Conservation (phyloP, 345 rosid species). For the Dimocarpus longan region DNA sequence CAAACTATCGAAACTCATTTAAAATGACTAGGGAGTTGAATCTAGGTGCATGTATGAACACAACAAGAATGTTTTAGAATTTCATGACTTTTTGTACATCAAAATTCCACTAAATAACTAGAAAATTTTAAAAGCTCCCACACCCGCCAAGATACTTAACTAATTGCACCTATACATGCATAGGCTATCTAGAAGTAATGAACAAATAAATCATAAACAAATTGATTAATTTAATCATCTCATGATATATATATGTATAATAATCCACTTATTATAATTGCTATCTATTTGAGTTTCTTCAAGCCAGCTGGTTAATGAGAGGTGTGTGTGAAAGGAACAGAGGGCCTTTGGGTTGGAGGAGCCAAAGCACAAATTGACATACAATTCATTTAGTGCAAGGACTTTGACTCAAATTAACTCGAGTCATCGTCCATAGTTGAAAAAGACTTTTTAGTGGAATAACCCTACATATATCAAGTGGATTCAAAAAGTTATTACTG, state of each 20-base stretch:
- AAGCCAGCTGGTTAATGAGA: too few species aligned
- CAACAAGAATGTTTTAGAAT: background rate
- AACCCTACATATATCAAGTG: background rate
- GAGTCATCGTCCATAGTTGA: background rate
- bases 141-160: too few species aligned
- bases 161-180: too few species aligned
- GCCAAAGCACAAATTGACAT: background rate
- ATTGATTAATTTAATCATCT: conserved; percentile 4
- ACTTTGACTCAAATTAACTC: conserved; percentile 11
- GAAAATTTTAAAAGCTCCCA: too few species aligned
- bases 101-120: background rate
- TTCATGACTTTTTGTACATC: background rate
- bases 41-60: background rate
- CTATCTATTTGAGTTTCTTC: background rate
- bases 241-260: background rate
- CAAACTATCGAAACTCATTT: background rate
- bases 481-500: background rate
- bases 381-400: background rate
- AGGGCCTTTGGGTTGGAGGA: background rate
- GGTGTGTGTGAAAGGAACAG: background rate
- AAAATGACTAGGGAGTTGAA: background rate
- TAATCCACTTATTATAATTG: too few species aligned
- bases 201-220: background rate
- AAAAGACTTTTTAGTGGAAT: background rate
- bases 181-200: background rate